These are phyloP conservation scores for Hortaea werneckii DNA, from an alignment of 2,329 filamentous ascomycete species.

Conservation along the genomic window DNA sequence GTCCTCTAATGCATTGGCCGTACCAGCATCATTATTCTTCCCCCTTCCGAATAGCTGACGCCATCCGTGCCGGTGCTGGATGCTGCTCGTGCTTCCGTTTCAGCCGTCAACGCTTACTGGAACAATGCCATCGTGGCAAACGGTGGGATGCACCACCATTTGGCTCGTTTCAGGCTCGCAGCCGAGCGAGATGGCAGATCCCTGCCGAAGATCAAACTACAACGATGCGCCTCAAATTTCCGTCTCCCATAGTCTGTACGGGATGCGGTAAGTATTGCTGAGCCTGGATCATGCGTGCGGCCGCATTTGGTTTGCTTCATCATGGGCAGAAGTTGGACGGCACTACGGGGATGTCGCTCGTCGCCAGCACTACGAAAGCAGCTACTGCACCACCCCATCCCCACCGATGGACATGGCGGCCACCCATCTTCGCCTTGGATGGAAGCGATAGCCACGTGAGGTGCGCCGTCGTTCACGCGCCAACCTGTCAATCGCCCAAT, in stretches of 20 bases:
- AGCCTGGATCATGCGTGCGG: background rate
- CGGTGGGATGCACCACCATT: background rate
- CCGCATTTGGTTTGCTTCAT: no score
- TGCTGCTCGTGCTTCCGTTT: background rate
- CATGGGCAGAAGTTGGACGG: no score
- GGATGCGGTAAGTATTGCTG: background rate
- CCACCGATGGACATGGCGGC: background rate
- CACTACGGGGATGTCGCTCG: no score
- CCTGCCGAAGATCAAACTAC: constrained; percentile 2
- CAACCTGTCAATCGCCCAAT: background rate
- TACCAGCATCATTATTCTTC: no score
- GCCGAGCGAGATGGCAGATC: background rate
- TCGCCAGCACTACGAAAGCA: background rate
- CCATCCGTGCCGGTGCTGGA: background rate
- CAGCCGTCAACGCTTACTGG: background rate
- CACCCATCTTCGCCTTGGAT: background rate
- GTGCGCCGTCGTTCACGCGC: constrained; percentile 1
- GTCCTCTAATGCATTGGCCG: no score
- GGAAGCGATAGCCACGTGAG: constrained; percentile 3
- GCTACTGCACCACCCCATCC: background rate
- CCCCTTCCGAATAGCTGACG: background rate
- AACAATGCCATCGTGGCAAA: background rate
- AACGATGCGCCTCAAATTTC: constrained; percentile 3
- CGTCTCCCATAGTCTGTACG: background rate
- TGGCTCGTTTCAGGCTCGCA: background rate